Conservation (phyloP, 2,329 filamentous ascomycete genomes). For the Cercospora janseana region DNA sequence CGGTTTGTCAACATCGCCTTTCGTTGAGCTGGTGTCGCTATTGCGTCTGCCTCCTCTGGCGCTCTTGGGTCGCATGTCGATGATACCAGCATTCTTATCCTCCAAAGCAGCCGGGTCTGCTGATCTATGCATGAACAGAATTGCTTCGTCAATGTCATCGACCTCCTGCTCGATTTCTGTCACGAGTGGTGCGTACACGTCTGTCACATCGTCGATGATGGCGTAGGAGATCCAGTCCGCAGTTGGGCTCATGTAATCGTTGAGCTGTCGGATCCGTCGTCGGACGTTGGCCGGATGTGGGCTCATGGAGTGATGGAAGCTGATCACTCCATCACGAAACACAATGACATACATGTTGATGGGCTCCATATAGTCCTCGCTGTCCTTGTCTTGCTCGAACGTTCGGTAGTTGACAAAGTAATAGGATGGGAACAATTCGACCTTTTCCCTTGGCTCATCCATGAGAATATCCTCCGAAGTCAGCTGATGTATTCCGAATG, state of each 20-base stretch:
- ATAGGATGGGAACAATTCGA: slow-evolving; percentile 94
- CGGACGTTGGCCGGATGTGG: slow-evolving; percentile 96
- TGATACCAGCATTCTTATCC: slow-evolving; percentile 32
- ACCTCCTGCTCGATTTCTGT: slow-evolving; percentile 93
- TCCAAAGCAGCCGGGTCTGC: slow-evolving; percentile 37
- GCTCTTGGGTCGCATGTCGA: slow-evolving; percentile 21
- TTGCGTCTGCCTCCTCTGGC: slow-evolving; percentile 16
- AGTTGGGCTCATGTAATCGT: slow-evolving; percentile 87
- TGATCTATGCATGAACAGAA: slow-evolving; percentile 73
- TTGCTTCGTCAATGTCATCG: slow-evolving; percentile 91
- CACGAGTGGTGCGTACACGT: slow-evolving; percentile 90
- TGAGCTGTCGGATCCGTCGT: slow-evolving; percentile 84
- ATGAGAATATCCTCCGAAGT: slow-evolving; percentile 97
- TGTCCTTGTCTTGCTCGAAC: slow-evolving; percentile 90
- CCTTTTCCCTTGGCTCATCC: slow-evolving; percentile 95
- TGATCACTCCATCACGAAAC: slow-evolving; percentile 91
- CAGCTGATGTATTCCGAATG: slow-evolving; percentile 92
- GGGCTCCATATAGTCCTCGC: slow-evolving; percentile 86
- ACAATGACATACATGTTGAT: slow-evolving; percentile 98
- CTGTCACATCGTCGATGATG: slow-evolving; percentile 96
- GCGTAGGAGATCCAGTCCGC: slow-evolving; percentile 99
- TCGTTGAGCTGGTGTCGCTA: slow-evolving; percentile 34
- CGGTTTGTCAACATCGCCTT: slow-evolving; percentile 40
- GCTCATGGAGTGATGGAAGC: slow-evolving; percentile 95
- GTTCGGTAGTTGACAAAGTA: slow-evolving; percentile 99